phyloP scores from a whole-genome alignment of 805 yeast species.

The Candida montana region DNA sequence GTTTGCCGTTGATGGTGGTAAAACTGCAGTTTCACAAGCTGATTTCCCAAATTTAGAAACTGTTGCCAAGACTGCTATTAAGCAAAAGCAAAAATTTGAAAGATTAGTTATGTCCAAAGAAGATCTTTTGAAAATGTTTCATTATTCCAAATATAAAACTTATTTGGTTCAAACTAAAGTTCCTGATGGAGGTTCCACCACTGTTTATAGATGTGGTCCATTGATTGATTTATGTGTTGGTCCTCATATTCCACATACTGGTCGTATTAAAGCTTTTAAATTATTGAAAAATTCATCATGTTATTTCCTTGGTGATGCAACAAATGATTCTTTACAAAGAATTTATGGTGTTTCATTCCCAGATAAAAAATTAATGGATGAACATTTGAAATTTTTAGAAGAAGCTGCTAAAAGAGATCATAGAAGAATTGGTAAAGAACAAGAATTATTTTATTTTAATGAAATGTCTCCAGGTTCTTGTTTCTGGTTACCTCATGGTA shows the following conservation, averaged over 20 bases:
- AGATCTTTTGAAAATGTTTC: constrained; percentile 85
- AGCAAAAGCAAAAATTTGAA: constrained; percentile 93
- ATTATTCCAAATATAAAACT: constrained; percentile 93
- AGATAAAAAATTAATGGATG: constrained; percentile 93
- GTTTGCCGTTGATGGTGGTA: constrained; percentile 78
- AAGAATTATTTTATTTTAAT: constrained; percentile 90
- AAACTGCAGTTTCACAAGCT: constrained; percentile 66
- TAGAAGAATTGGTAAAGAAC: constrained; percentile 93
- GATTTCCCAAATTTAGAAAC: constrained; percentile 84
- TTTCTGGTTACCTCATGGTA: constrained; percentile 99
- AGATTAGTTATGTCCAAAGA: constrained; percentile 91
- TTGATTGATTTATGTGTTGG: constrained; percentile 96
- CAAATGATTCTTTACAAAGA: constrained; percentile 94
- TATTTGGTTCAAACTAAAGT: constrained; percentile 79
- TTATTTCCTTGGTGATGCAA: constrained; percentile 89
- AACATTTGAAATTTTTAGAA: constrained; percentile 86
- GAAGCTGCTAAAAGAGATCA: constrained; percentile 97
- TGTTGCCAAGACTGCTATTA: constrained; percentile 83
- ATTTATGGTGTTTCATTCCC: constrained; percentile 98
- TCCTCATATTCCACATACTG: constrained; percentile 97
- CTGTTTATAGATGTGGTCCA: constrained; percentile 97
- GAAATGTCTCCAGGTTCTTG: constrained; percentile 98
- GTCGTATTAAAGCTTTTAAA: constrained; percentile 90
- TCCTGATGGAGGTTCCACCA: constrained; percentile 93
- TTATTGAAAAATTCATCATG: constrained; percentile 93